Evolutionary conservation across 208 protist genomes (phyloP).

Genomic region (Wallacemonas rigidus): DNA sequence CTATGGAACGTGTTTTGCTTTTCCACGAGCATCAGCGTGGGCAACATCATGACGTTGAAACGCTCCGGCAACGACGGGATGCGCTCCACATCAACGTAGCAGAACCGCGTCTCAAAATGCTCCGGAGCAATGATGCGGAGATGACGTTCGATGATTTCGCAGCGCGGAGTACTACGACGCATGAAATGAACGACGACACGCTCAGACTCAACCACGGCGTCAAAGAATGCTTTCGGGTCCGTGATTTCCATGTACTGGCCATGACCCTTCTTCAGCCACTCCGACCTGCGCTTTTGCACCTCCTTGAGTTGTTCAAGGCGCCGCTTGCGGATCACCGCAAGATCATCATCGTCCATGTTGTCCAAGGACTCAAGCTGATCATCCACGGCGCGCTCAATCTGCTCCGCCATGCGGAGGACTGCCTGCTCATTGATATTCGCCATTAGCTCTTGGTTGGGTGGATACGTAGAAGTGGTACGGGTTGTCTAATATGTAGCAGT

Average conservation of each 20-base stretch:
- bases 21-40: constrained; percentile 91
- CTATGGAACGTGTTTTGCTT: constrained; percentile 89
- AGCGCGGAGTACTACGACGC: constrained; percentile 79
- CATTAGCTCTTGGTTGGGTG: constrained; percentile 18
- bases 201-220: constrained; percentile 73
- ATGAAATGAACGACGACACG: constrained; percentile 92
- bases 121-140: constrained; percentile 66
- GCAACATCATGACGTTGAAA: constrained; percentile 93
- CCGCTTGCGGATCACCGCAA: constrained; percentile 68
- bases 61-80: constrained; percentile 82
- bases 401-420: constrained; percentile 75
- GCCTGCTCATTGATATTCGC: constrained; percentile 49
- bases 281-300: constrained; percentile 61
- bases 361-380: constrained; percentile 84
- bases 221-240: constrained; percentile 85
- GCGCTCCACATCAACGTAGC: constrained; percentile 89
- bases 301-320: constrained; percentile 80
- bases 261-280: constrained; percentile 88
- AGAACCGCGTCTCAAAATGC: constrained; percentile 90
- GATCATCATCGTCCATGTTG: constrained; percentile 91
- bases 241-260: constrained; percentile 78
- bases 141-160: constrained; percentile 88
- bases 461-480: background rate
- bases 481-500: background rate
- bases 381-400: constrained; percentile 86